Evolutionary conservation across 331 rosid genomes (phyloP).

Genomic region (Spiraea crenata): DNA sequence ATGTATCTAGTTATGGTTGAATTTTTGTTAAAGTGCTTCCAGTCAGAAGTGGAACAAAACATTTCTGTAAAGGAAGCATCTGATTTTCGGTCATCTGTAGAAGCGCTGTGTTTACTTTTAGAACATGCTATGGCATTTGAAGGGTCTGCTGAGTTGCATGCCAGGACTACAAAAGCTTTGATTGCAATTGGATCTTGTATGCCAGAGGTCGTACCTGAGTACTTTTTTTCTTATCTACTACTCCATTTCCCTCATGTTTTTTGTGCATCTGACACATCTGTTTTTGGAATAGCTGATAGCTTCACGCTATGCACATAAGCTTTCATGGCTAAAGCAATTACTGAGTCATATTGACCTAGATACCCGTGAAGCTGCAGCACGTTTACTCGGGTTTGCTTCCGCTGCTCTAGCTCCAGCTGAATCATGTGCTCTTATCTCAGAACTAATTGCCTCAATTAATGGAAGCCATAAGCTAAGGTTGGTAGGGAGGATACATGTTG

Average conservation of each 20-base stretch:
- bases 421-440: conserved; percentile 52
- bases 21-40: conserved; percentile 75
- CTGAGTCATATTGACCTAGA: conserved; percentile 81
- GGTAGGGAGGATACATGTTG: conserved; percentile 8
- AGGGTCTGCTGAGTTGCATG: conserved; percentile 91
- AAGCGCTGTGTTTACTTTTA: conserved; percentile 60
- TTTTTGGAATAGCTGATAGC: conserved; percentile 62
- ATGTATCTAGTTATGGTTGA: conserved; percentile 74
- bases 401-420: conserved; percentile 57
- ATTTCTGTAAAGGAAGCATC: conserved; percentile 44
- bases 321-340: conserved; percentile 78
- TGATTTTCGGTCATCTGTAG: conserved; percentile 52
- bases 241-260: not conserved
- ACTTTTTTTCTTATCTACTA: conserved; percentile 13
- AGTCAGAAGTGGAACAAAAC: conserved; percentile 59
- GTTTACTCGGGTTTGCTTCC: conserved; percentile 90
- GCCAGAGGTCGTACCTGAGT: conserved; percentile 60
- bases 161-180: conserved; percentile 77
- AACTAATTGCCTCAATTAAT: conserved; percentile 57
- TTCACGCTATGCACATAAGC: conserved; percentile 55
- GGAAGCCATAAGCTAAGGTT: conserved; percentile 66
- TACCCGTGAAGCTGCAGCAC: conserved; percentile 91
- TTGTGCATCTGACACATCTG: conserved; percentile 18
- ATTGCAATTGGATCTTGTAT: conserved; percentile 71
- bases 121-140: conserved; percentile 90